phyloP scores from a whole-genome alignment of 2,329 filamentous ascomycete species.

The Neophaeococcomyces aloes region DNA sequence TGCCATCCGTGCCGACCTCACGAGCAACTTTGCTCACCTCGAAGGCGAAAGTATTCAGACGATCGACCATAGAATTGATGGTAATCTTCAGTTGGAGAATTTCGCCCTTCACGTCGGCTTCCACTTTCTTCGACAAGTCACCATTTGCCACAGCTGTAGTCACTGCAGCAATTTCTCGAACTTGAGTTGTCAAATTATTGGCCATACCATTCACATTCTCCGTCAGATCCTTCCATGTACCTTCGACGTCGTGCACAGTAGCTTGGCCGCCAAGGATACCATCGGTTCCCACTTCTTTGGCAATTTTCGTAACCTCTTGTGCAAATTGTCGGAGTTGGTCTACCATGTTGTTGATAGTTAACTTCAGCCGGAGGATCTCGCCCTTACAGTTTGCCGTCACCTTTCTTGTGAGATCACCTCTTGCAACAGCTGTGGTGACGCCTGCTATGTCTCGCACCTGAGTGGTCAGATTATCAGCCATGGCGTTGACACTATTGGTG shows the following conservation, averaged over 20 bases:
- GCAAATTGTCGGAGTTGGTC: constrained; percentile 95
- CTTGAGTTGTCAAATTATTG: constrained; percentile 94
- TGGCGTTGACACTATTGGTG: constrained; percentile 76
- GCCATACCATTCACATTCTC: constrained; percentile 98
- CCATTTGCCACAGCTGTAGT: constrained; percentile 91
- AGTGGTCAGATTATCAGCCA: constrained; percentile 77
- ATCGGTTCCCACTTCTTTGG: constrained; percentile 91
- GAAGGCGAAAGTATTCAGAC: constrained; percentile 53
- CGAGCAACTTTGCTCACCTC: constrained; percentile 56
- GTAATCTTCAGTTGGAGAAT: constrained; percentile 93
- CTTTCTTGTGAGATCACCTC: constrained; percentile 90
- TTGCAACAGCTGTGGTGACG: constrained; percentile 58
- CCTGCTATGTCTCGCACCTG: constrained; percentile 91
- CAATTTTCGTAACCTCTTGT: constrained; percentile 91
- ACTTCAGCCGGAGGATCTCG: constrained; percentile 89
- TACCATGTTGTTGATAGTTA: constrained; percentile 98
- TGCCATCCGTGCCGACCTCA: constrained; percentile 55
- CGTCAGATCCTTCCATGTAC: constrained; percentile 93
- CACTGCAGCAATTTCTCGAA: constrained; percentile 93
- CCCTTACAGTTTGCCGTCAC: constrained; percentile 86
- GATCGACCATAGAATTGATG: constrained; percentile 58
- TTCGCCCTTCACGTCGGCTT: constrained; percentile 85
- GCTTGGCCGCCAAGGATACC: constrained; percentile 89
- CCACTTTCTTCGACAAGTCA: constrained; percentile 91
- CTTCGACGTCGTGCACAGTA: constrained; percentile 89